These are phyloP conservation scores for Achaetomiella virescens DNA, from an alignment of 495 filamentous ascomycete species.

Conservation along the genomic window DNA sequence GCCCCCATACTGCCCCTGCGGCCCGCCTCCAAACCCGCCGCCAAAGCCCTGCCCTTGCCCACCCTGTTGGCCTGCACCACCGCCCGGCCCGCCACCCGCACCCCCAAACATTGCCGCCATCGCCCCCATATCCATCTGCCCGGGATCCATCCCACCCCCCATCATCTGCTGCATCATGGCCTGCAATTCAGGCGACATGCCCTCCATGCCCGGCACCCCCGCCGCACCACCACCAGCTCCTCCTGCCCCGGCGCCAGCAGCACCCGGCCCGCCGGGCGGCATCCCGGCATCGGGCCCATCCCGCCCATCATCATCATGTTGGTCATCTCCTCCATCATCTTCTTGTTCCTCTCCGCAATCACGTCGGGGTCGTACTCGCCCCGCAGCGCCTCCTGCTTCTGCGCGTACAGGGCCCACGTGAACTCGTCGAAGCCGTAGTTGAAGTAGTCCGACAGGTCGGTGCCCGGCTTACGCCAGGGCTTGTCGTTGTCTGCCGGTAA, in stretches of 20 bases:
- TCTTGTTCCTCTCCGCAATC: conserved; percentile 65
- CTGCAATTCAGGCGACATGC: conserved; percentile 73
- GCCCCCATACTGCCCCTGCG: conserved; percentile 48
- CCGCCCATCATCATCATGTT: conserved; percentile 77
- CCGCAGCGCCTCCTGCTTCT: conserved; percentile 75
- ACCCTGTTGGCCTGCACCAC: conserved; percentile 34
- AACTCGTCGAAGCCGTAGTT: conserved; percentile 99
- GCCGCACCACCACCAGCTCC: neutral
- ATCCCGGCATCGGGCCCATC: conserved; percentile 1
- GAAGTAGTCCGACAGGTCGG: conserved; percentile 94
- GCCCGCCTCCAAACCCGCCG: conserved; percentile 44
- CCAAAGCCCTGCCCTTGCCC: conserved; percentile 42
- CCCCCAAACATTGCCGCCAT: conserved; percentile 47
- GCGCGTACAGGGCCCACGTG: conserved; percentile 91
- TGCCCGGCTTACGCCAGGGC: conserved; percentile 93
- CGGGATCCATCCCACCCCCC: conserved; percentile 72
- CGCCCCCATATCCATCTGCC: conserved; percentile 51
- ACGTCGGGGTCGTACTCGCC: conserved; percentile 56
- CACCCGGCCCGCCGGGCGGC: neutral
- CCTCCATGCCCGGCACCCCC: conserved; percentile 61
- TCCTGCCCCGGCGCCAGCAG: neutral
- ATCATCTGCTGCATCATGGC: conserved; percentile 79
- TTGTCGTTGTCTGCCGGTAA: conserved; percentile 71
- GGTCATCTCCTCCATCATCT: conserved; percentile 83
- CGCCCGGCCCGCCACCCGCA: conserved; percentile 33